Conservation (phyloP, 345 rosid genomes). For the Heritiera littoralis region DNA sequence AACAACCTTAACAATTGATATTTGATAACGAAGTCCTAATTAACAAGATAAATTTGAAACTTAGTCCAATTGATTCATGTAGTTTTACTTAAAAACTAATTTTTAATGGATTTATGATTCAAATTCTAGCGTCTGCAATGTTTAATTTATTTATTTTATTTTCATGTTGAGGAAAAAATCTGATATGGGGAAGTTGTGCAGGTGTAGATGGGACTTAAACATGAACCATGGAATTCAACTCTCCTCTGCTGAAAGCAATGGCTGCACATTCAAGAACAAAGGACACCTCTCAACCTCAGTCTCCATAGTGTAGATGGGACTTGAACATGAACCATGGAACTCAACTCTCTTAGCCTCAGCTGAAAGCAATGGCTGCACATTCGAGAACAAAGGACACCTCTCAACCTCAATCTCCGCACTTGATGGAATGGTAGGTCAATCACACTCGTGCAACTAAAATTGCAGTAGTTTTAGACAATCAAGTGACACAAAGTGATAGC, state of each 20-base stretch:
- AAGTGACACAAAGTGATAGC: not conserved
- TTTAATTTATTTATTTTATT: too few species aligned
- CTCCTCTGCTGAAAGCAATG: not conserved
- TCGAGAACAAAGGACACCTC: not conserved
- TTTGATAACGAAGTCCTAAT: too few species aligned
- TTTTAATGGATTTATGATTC: too few species aligned
- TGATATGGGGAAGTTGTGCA: too few species aligned
- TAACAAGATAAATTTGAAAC: too few species aligned
- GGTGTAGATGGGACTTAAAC: not conserved
- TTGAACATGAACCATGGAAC: not conserved
- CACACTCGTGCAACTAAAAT: not conserved
- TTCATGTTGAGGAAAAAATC: too few species aligned
- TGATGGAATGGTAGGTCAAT: not conserved
- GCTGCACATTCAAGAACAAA: not conserved
- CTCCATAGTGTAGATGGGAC: too few species aligned
- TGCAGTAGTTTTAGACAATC: not conserved
- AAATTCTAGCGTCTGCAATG: too few species aligned
- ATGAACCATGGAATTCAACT: not conserved
- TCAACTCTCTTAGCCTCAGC: not conserved
- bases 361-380: not conserved
- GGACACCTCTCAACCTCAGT: not conserved
- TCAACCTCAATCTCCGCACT: not conserved
- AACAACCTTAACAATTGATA: too few species aligned
- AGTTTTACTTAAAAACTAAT: too few species aligned
- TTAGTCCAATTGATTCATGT: too few species aligned